Conservation (phyloP, 352 stramenopile genomes). For the Phytophthora pistaciae region DNA sequence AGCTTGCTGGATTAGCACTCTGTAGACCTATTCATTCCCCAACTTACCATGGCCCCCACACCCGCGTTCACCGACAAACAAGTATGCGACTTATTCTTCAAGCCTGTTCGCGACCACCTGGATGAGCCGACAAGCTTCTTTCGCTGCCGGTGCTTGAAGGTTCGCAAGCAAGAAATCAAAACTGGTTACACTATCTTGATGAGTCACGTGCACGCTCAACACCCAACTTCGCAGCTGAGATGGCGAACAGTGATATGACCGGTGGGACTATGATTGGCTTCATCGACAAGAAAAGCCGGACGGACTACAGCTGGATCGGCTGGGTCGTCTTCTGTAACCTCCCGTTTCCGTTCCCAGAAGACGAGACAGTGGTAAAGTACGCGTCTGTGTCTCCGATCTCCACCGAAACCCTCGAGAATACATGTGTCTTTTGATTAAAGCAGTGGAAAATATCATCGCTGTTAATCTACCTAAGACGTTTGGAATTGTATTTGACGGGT, state of each 20-base stretch:
- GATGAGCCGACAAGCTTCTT: not conserved
- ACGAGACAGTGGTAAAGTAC: not conserved
- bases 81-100: not conserved
- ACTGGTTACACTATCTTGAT: not conserved
- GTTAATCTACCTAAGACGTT: not conserved
- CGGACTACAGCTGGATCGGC: slow-evolving; percentile 7
- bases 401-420: slow-evolving; percentile 2
- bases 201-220: not conserved
- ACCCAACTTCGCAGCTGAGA: not conserved
- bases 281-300: slow-evolving; percentile 10
- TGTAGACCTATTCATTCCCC: not conserved
- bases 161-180: not conserved
- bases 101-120: not conserved
- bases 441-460: not conserved
- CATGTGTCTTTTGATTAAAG: not conserved
- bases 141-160: not conserved
- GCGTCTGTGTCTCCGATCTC: not conserved
- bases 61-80: not conserved
- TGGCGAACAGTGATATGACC: not conserved
- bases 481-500: slow-evolving; percentile 4
- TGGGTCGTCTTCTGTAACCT: slow-evolving; percentile 5
- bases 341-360: slow-evolving; percentile 1
- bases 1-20: not conserved
- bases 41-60: not conserved
- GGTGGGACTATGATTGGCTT: not conserved